Conservation (phyloP, 2,329 filamentous ascomycete species). For the Corniculantispora saksenae region DNA sequence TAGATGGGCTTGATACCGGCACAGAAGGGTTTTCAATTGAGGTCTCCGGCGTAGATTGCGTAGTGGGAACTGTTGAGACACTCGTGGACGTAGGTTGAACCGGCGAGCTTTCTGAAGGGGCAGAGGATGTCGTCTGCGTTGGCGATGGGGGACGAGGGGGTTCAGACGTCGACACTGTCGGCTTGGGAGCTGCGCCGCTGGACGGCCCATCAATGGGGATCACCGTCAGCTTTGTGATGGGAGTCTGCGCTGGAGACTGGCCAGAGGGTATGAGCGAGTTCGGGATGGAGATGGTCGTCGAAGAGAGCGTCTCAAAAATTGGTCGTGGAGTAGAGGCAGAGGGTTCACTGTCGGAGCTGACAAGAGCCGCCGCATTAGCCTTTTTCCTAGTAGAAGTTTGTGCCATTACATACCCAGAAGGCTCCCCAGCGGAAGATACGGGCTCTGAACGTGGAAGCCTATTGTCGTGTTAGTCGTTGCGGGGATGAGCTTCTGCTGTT, state of each 20-base stretch:
- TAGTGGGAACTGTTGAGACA: background rate
- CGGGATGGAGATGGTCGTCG: conserved; percentile 24
- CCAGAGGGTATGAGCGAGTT: conserved; percentile 20
- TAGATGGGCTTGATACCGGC: background rate
- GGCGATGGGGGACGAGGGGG: background rate
- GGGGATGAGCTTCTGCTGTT: background rate
- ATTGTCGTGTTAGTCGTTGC: background rate
- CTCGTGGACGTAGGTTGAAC: background rate
- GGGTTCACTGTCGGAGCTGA: conserved; percentile 9
- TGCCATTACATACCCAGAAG: background rate
- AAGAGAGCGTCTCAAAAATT: conserved; percentile 27
- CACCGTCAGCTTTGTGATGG: conserved; percentile 20
- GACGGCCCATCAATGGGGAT: conserved; percentile 21
- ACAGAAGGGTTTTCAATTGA: background rate
- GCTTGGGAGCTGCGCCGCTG: background rate
- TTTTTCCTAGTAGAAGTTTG: background rate
- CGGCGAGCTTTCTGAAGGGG: background rate
- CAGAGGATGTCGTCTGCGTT: background rate
- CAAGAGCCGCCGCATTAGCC: background rate
- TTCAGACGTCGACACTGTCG: background rate
- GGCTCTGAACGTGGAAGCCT: conserved; percentile 7
- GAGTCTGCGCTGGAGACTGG: background rate
- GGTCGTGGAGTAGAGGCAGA: conserved; percentile 26
- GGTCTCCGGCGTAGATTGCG: background rate
- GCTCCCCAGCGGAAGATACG: background rate